phyloP scores from a whole-genome alignment of 2,329 filamentous ascomycete genomes.

The Claviceps sp. region DNA sequence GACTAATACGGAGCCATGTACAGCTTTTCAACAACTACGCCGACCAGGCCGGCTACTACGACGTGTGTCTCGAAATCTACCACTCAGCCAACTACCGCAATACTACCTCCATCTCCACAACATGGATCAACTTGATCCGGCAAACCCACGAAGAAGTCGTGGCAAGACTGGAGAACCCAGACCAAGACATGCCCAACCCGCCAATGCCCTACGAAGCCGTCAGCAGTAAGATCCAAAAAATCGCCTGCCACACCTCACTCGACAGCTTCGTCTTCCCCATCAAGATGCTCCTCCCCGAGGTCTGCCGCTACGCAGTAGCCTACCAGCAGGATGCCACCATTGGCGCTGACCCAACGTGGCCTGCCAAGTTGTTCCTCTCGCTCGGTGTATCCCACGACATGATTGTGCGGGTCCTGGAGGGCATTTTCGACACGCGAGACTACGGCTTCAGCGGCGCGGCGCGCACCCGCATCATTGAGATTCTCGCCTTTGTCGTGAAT shows the following conservation, averaged over 20 bases:
- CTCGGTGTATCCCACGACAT: constrained; percentile 44
- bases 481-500: constrained; percentile 36
- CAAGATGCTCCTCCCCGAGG: constrained; percentile 42
- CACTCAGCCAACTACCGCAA: constrained; percentile 85
- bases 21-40: constrained; percentile 89
- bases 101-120: constrained; percentile 65
- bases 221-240: constrained; percentile 47
- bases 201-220: constrained; percentile 58
- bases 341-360: constrained; percentile 43
- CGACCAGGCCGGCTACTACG: constrained; percentile 83
- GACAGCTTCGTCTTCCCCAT: constrained; percentile 56
- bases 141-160: constrained; percentile 48
- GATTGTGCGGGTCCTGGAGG: constrained; percentile 41
- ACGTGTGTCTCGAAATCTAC: constrained; percentile 86
- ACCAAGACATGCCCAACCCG: constrained; percentile 22
- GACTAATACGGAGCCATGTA: neutral
- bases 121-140: constrained; percentile 73
- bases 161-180: constrained; percentile 30
- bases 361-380: constrained; percentile 40
- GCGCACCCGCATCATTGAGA: constrained; percentile 38
- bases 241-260: constrained; percentile 50
- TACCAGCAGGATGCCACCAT: constrained; percentile 45
- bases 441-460: constrained; percentile 40
- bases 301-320: constrained; percentile 49
- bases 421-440: constrained; percentile 44